Base-by-base conservation (phyloP, 352 stramenopile genomes). In the Globisporangium rhizosaccharum region DNA sequence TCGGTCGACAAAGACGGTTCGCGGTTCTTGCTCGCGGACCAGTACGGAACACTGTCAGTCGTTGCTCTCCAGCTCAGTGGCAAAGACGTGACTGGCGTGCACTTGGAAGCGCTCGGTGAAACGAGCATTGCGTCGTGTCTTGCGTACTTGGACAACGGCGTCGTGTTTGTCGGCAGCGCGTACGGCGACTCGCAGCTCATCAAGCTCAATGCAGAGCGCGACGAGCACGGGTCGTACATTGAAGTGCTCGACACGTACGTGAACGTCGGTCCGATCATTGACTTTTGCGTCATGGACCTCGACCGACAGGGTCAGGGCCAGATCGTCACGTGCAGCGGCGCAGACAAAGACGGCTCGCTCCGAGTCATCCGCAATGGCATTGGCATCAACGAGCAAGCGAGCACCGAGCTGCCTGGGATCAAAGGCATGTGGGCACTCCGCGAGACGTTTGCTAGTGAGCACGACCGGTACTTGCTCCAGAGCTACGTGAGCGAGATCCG, bases 361-460 rank as follows among this genome's bases (percentile, higher is more conserved):
- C 92, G 96, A 44, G 85, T 99, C n/a, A 97, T 99, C 50, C 91
- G 96, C 18, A 99, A 99, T 63, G 97, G 97, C n/a, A 98, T 99
- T 66, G 97, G 96, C 0, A 98, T 99, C 67, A 97, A 98, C 46
- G 97, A 98, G 53, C 86, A 97, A 64, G 96, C 97, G 2, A 86
- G 73, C 18, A 96, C 98, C 0, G 96, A 98, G 62, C 76, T 99
- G 7, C 78, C 86, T 18, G 97, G 97, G 59, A 99, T 99, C 68
- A 98, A 98, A 68, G 96, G 93, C 20, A 98, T 99, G 93, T 99
- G 96, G 96, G 82, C 82, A 10, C 67, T 99, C 58, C 88, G 96
- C 23, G 66, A 88, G 48, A 75, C 66, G 1, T 98, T 96, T 61
- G 70, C 69, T 4, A 87, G 89, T 39, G 76, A 89, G 33, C 81